Conservation (phyloP, 148 eudicot genomes). For the Arbutus unedo region DNA sequence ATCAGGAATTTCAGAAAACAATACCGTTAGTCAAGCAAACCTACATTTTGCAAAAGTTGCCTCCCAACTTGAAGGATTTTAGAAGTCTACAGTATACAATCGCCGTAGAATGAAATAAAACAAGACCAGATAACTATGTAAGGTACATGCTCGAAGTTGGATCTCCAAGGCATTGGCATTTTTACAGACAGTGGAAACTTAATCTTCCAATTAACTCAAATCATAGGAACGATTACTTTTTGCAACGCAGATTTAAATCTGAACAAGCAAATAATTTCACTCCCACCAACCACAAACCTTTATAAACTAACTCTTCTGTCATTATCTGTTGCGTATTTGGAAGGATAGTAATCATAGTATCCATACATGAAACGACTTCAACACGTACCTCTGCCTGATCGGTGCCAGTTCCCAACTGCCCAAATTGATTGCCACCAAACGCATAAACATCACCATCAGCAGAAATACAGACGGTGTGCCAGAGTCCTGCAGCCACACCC, state of each 20-base stretch:
- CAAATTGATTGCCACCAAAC: slow-evolving; percentile 98
- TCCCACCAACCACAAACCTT: not conserved
- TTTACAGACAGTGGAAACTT: not conserved
- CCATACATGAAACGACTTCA: not conserved
- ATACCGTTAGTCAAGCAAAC: not conserved
- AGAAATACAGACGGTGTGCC: slow-evolving; percentile 90
- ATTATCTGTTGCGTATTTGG: not conserved
- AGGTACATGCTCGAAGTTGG: not conserved
- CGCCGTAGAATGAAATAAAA: not conserved
- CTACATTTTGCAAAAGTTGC: not conserved
- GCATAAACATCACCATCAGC: slow-evolving; percentile 84
- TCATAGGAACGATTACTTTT: not conserved
- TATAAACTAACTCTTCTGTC: not conserved
- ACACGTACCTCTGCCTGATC: slow-evolving; percentile 89
- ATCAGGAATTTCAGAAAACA: not conserved
- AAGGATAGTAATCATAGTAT: slow-evolving; percentile 9
- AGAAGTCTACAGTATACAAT: not conserved
- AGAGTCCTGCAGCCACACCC: slow-evolving; percentile 84
- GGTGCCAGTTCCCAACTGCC: slow-evolving; percentile 91
- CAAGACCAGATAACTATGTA: not conserved
- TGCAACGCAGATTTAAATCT: not conserved
- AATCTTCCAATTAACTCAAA: not conserved
- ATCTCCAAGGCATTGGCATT: not conserved
- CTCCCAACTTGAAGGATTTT: not conserved
- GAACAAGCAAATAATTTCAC: not conserved